These are phyloP conservation scores for Halophytophthora polymorphica DNA, from an alignment of 352 stramenopile genomes.

Conservation along the genomic window DNA sequence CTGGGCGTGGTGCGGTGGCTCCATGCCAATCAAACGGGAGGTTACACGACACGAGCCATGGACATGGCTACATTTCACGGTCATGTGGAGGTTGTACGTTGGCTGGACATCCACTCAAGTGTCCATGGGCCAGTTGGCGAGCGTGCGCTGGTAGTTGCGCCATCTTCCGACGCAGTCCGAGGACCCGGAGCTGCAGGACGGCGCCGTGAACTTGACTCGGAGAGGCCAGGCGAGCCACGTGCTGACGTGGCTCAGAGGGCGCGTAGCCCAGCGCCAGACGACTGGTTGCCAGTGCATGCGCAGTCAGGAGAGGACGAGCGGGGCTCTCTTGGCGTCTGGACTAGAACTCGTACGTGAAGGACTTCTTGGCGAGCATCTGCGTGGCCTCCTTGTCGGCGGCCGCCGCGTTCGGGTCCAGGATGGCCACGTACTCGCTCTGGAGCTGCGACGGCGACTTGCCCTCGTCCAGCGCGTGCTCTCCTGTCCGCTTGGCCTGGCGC, in stretches of 20 bases:
- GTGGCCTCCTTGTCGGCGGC: constrained; percentile 14
- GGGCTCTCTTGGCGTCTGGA: not conserved
- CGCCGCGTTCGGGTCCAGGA: constrained; percentile 21
- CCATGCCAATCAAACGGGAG: constrained; percentile 30
- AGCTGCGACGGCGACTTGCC: constrained; percentile 29
- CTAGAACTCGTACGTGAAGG: constrained; percentile 49
- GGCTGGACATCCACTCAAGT: constrained; percentile 33
- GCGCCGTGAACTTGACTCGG: constrained; percentile 19
- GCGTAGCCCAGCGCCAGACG: constrained; percentile 5
- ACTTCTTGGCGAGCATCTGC: constrained; percentile 34
- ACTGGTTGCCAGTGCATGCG: not conserved
- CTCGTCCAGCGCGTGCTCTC: constrained; percentile 10
- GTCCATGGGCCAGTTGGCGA: constrained; percentile 33
- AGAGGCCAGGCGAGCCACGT: constrained; percentile 31
- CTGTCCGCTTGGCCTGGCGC: constrained; percentile 13
- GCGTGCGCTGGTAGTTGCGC: constrained; percentile 29
- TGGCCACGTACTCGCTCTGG: constrained; percentile 35
- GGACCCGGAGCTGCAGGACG: constrained; percentile 6
- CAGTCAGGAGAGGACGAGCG: not conserved
- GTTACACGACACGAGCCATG: constrained; percentile 40
- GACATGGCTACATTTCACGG: constrained; percentile 44
- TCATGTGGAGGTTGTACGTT: constrained; percentile 41
- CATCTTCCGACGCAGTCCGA: constrained; percentile 25
- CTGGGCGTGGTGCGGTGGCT: constrained; percentile 41
- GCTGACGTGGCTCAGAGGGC: constrained; percentile 19